Evolutionary conservation across 345 rosid genomes (phyloP).

Genomic region (Kernera saxatilis): DNA sequence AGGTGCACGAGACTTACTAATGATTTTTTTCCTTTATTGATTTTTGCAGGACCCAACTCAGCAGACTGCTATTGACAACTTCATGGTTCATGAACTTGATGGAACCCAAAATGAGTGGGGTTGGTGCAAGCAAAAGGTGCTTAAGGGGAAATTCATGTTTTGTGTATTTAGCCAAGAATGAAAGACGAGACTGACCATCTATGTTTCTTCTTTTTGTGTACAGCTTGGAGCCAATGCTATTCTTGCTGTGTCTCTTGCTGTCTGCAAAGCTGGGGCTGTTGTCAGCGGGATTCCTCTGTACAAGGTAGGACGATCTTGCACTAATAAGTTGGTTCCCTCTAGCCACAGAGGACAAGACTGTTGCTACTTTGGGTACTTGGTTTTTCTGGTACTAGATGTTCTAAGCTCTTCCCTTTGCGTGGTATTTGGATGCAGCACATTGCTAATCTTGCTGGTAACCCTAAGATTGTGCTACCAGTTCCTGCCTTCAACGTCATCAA

Average conservation of each 20-base stretch:
- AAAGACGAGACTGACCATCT: not conserved
- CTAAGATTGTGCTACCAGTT: conserved; percentile 78
- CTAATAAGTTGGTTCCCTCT: not conserved
- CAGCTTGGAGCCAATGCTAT: conserved; percentile 99
- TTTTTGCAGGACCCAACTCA: conserved; percentile 73
- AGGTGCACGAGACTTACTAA: not conserved
- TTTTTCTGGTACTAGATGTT: not conserved
- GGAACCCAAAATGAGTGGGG: conserved; percentile 99
- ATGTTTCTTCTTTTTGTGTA: not conserved
- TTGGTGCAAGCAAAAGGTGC: conserved; percentile 98
- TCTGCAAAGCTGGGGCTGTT: conserved; percentile 89
- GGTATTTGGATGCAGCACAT: conserved; percentile 38
- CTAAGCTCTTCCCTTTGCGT: not conserved
- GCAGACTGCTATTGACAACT: conserved; percentile 75
- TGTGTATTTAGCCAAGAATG: not conserved
- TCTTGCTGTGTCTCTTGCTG: conserved; percentile 90
- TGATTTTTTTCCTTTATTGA: not conserved
- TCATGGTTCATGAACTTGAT: conserved; percentile 91
- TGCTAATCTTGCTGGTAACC: conserved; percentile 95
- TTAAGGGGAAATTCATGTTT: not conserved
- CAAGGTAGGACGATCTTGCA: conserved; percentile 40
- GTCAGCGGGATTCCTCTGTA: conserved; percentile 73
- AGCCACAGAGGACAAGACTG: not conserved
- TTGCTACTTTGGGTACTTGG: not conserved
- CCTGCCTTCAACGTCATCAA: conserved; percentile 99